Conservation (phyloP, 202 grass and related monocot species). For the Alloteropsis angusta region DNA sequence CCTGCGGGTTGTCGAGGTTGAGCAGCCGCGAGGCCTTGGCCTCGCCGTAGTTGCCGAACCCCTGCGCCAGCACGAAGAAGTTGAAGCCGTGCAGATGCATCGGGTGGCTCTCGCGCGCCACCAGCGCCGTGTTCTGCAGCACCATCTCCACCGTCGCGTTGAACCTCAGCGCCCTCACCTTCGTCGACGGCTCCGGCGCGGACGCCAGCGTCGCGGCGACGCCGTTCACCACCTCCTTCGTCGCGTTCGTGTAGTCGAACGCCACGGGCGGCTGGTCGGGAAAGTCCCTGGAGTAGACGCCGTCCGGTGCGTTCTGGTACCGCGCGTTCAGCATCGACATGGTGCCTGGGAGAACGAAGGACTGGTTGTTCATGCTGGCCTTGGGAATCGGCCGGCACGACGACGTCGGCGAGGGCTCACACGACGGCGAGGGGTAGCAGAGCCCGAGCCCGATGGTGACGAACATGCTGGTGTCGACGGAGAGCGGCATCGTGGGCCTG, state of each 20-base stretch:
- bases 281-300: slow-evolving; percentile 42
- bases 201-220: neutral
- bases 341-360: slow-evolving; percentile 31
- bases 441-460: slow-evolving; percentile 33
- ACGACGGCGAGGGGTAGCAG: neutral
- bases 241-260: slow-evolving; percentile 43
- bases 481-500: slow-evolving; percentile 23
- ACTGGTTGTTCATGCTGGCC: slow-evolving; percentile 52
- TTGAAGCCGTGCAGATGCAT: slow-evolving; percentile 51
- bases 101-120: slow-evolving; percentile 49
- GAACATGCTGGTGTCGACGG: slow-evolving; percentile 45
- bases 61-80: slow-evolving; percentile 53
- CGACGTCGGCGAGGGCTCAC: neutral
- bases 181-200: slow-evolving; percentile 27
- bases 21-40: neutral
- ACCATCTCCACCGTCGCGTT: slow-evolving; percentile 59
- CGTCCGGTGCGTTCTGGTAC: neutral
- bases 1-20: slow-evolving; percentile 45
- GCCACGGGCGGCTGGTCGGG: slow-evolving; percentile 25
- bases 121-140: slow-evolving; percentile 59
- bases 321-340: slow-evolving; percentile 36
- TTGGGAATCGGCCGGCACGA: neutral
- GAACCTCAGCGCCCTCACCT: slow-evolving; percentile 35
- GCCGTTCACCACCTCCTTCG: neutral
- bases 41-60: slow-evolving; percentile 43